Evolutionary conservation across 176 grass and related monocot genomes (phyloP).

Genomic region (Poa pratensis): DNA sequence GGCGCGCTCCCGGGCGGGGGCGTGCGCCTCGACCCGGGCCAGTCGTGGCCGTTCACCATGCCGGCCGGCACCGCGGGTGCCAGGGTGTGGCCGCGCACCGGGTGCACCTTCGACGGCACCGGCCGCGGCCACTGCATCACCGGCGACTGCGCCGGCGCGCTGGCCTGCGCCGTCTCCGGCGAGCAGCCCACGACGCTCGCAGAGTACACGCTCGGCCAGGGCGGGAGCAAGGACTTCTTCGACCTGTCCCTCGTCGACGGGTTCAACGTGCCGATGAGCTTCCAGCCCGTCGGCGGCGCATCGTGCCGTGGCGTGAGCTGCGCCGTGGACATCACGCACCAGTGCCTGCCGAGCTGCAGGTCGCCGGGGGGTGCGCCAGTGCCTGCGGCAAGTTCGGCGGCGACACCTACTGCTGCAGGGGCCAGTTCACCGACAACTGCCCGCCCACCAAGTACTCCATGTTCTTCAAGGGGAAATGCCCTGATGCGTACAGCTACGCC

Average conservation of each 20-base stretch:
- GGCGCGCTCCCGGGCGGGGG: constrained; percentile 59
- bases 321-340: constrained; percentile 35
- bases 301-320: constrained; percentile 20
- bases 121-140: constrained; percentile 52
- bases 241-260: constrained; percentile 46
- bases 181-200: constrained; percentile 52
- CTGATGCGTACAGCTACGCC: constrained; percentile 61
- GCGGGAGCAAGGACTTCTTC: background rate
- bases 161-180: constrained; percentile 56
- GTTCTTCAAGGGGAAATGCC: constrained; percentile 58
- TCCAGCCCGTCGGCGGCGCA: constrained; percentile 28
- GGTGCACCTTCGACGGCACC: constrained; percentile 52
- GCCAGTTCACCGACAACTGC: constrained; percentile 30
- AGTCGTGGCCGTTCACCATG: constrained; percentile 48
- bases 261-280: constrained; percentile 64
- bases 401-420: constrained; percentile 55
- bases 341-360: constrained; percentile 48
- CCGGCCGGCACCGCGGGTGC: constrained; percentile 26
- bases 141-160: constrained; percentile 53
- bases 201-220: constrained; percentile 50
- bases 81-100: constrained; percentile 63
- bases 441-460: constrained; percentile 37
- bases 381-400: constrained; percentile 59
- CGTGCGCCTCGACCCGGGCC: constrained; percentile 24
- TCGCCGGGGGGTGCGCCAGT: constrained; percentile 51